These are phyloP conservation scores for Huntiella moniliformis DNA, from an alignment of 2,329 filamentous ascomycete genomes.

Conservation along the genomic window DNA sequence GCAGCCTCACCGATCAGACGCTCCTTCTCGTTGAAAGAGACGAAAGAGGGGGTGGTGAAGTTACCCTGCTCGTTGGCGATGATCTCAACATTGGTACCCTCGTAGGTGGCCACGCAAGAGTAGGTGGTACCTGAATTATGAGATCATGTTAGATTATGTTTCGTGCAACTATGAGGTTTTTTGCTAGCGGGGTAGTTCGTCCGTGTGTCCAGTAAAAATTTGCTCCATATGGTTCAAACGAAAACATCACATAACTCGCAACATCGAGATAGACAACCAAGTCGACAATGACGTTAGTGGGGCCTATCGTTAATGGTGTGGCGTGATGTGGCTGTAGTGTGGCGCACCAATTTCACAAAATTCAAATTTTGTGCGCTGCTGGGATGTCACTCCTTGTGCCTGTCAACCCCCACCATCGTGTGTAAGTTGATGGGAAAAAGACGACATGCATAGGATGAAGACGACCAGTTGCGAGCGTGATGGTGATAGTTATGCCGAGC, in stretches of 20 bases:
- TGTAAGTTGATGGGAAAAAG: too few species aligned
- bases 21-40: conserved; percentile 97
- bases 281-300: too few species aligned
- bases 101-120: conserved; percentile 98
- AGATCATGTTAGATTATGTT: not conserved
- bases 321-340: not conserved
- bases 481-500: too few species aligned
- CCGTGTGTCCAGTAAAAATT: too few species aligned
- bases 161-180: too few species aligned
- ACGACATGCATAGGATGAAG: too few species aligned
- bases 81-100: conserved; percentile 99
- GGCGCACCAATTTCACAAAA: conserved; percentile 1
- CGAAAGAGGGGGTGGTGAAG: conserved; percentile 97
- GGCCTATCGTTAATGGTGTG: not conserved
- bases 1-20: conserved; percentile 97
- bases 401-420: not conserved
- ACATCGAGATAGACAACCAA: too few species aligned
- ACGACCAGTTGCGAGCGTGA: too few species aligned
- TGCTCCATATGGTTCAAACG: too few species aligned
- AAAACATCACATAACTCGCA: too few species aligned
- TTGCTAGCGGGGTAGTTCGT: too few species aligned
- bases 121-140: conserved; percentile 71
- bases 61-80: conserved; percentile 99
- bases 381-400: not conserved
- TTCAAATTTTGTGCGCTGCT: conserved; percentile 6